A percentile compares a stretch with the other conserved stretches of the same genome.
These are phyloP conservation scores for Sicyos baderoa DNA, from an alignment of 306 rosid genomes.

Conservation along the genomic window DNA sequence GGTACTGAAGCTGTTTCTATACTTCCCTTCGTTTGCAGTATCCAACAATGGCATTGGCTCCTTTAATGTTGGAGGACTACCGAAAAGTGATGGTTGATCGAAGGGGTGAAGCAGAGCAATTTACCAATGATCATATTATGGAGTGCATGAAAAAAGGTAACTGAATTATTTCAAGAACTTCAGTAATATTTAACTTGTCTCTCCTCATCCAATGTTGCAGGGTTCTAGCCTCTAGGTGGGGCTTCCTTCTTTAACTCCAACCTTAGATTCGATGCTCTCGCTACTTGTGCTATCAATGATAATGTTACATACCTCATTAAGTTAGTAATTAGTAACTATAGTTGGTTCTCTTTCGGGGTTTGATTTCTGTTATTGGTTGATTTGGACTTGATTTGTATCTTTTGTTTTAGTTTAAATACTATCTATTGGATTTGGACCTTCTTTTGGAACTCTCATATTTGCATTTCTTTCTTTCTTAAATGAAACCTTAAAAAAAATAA, in stretches of 20 bases:
- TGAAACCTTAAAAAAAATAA: too few species aligned
- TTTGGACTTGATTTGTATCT: neutral
- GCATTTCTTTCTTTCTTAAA: too few species aligned
- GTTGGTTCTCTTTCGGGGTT: neutral
- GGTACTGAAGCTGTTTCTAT: neutral
- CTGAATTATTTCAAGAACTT: neutral
- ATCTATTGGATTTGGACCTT: neutral
- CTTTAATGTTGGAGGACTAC: conserved; percentile 82
- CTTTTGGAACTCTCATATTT: neutral
- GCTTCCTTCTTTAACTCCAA: neutral
- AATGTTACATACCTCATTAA: neutral
- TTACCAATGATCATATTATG: conserved; percentile 53
- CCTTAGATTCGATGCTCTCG: neutral
- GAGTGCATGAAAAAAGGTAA: conserved; percentile 85
- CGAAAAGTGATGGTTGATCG: conserved; percentile 87
- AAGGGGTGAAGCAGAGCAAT: conserved; percentile 80
- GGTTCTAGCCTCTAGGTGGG: neutral
- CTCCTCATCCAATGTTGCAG: neutral
- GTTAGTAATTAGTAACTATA: neutral
- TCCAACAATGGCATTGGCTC: conserved; percentile 89
- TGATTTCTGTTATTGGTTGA: neutral
- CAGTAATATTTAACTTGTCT: neutral
- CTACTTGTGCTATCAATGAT: neutral
- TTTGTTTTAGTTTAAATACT: neutral
- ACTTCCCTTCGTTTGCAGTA: conserved; percentile 38